A percentile compares a stretch with the other conserved stretches of the same genome.
These are phyloP conservation scores for Neurospora tetrasperma DNA, from an alignment of 495 filamentous ascomycete species.

Conservation along the genomic window DNA sequence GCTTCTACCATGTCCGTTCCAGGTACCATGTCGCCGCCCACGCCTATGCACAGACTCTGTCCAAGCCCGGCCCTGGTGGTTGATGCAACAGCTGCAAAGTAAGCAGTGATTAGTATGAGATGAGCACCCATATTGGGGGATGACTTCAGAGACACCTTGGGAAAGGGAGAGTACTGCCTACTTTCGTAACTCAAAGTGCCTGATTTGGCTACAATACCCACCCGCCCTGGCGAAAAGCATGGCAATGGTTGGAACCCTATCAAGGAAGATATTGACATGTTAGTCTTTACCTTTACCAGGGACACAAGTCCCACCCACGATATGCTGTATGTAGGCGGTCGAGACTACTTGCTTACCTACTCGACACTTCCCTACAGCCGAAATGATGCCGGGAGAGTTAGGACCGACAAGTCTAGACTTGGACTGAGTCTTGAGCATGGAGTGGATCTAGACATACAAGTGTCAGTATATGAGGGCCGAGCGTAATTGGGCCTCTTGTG, in stretches of 20 bases:
- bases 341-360: conserved; percentile 38
- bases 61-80: conserved; percentile 73
- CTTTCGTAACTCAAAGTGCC: conserved; percentile 78
- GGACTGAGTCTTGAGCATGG: conserved; percentile 70
- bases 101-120: neutral
- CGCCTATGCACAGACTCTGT: conserved; percentile 76
- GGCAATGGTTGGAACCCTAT: conserved; percentile 69
- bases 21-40: conserved; percentile 77
- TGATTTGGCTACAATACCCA: conserved; percentile 81
- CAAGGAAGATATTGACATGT: neutral
- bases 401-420: conserved; percentile 74
- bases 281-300: neutral
- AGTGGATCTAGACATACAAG: conserved; percentile 44
- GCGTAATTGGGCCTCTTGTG: neutral
- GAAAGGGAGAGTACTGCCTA: conserved; percentile 3
- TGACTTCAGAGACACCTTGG: neutral
- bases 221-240: conserved; percentile 60
- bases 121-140: neutral
- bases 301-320: neutral
- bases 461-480: conserved; percentile 5
- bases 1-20: conserved; percentile 77
- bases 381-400: conserved; percentile 84
- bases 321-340: neutral
- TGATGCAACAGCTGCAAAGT: conserved; percentile 54
- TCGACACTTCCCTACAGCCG: conserved; percentile 66